Evolutionary conservation across 176 grass and related monocot genomes (phyloP).

Genomic region (Bonia amplexicaulis): DNA sequence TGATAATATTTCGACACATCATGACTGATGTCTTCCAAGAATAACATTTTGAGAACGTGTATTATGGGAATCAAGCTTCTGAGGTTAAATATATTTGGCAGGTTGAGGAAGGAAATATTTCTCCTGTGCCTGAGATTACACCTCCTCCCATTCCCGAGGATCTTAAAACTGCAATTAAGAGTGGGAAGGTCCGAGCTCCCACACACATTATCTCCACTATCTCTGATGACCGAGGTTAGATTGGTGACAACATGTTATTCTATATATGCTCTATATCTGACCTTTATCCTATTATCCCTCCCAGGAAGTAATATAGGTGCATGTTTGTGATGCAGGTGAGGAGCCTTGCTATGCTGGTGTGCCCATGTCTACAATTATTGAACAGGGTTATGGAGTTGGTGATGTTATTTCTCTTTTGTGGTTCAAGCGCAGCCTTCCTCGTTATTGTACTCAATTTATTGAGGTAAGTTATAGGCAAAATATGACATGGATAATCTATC

Average conservation of each 20-base stretch:
- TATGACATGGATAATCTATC: slow-evolving; percentile 15
- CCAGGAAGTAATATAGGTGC: slow-evolving; percentile 4
- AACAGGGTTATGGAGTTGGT: slow-evolving; percentile 89
- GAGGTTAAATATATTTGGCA: slow-evolving; percentile 26
- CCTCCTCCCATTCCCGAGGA: slow-evolving; percentile 93
- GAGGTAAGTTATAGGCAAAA: slow-evolving; percentile 49
- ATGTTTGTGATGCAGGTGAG: slow-evolving; percentile 61
- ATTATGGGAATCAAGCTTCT: neutral
- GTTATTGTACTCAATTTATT: slow-evolving; percentile 98
- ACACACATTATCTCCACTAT: slow-evolving; percentile 99
- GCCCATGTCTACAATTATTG: slow-evolving; percentile 96
- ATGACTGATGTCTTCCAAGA: neutral
- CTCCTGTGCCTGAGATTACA: slow-evolving; percentile 70
- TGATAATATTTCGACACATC: neutral
- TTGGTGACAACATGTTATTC: slow-evolving; percentile 22
- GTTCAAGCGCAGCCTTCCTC: slow-evolving; percentile 97
- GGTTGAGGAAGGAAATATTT: slow-evolving; percentile 91
- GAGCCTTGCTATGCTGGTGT: slow-evolving; percentile 99
- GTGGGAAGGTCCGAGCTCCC: slow-evolving; percentile 95
- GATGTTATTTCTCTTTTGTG: slow-evolving; percentile 99
- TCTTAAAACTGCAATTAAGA: slow-evolving; percentile 94
- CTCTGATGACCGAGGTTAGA: slow-evolving; percentile 98
- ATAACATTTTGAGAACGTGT: neutral
- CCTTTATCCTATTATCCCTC: neutral
- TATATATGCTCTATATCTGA: neutral